Conservation (phyloP, 208 protist species). For the Leishmania braziliensis region DNA sequence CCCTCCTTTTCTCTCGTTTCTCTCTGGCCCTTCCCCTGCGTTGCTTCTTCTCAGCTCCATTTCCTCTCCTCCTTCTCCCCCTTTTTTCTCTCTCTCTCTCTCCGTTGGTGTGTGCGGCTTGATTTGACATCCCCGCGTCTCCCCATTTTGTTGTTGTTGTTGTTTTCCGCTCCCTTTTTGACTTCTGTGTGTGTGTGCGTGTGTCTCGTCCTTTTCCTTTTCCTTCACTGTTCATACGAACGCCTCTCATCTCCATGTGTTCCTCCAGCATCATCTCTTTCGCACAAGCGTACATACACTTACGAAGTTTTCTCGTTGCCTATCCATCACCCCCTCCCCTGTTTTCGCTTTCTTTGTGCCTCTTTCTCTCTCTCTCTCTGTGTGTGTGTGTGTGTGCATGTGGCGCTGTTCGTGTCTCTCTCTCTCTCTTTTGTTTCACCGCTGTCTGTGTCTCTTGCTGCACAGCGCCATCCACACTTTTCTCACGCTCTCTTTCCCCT, state of each 20-base stretch:
- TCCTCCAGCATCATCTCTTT: background rate
- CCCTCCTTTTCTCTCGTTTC: background rate
- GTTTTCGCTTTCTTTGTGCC: background rate
- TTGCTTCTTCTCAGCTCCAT: background rate
- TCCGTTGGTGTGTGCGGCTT: background rate
- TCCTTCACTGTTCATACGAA: background rate
- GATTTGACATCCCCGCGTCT: background rate
- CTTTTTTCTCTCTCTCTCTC: background rate
- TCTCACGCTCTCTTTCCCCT: background rate
- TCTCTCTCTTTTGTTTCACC: constrained; percentile 3
- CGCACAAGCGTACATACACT: background rate
- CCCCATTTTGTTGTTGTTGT: background rate
- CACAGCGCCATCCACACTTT: background rate
- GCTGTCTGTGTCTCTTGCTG: background rate
- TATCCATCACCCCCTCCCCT: background rate
- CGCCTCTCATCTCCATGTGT: background rate
- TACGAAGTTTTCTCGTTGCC: background rate
- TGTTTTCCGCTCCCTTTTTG: background rate
- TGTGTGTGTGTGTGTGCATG: background rate
- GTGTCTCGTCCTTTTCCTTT: background rate
- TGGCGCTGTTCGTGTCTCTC: background rate
- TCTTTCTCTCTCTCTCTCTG: background rate
- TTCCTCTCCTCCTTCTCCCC: background rate
- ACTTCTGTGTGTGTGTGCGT: background rate
- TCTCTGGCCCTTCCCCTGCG: background rate